Evolutionary conservation across 176 grass and related monocot species (phyloP), one percentile per base, ranked within the genome.

Genomic region (Musa beccarii): DNA sequence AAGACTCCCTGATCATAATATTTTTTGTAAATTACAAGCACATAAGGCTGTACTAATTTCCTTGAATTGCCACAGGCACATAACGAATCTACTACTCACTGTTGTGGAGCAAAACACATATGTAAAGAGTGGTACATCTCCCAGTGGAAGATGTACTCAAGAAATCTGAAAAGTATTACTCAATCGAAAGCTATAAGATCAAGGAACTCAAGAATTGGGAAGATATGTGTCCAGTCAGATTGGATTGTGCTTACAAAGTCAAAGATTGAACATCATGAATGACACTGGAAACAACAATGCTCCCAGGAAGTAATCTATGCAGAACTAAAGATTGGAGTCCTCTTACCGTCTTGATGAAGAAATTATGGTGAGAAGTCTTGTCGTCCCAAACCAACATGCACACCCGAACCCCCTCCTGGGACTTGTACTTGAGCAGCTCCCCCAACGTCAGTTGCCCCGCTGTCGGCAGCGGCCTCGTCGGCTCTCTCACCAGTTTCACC

Each of bases 331-430:
- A 13, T 67, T 67, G 51, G 69, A 82, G 25, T 71, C 22, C 10
- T 3, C 86, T 84, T 74, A 99, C 95, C 78, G 81, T 94, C 72
- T 89, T 94, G 83, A 99, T 84, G 75, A 87, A 92, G 0, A 91
- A 79, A 49, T 94, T 99, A 82, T 89, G 84, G 53, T 94, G 95
- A 9, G 88, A 99, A 52, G 95, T 99, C 74, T 92, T 99, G 66
- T 99, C 95, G 72, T 99, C 95, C 95, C 95, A 99, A 52, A 99
- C 95, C 19, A 99, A 86, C 78, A 99, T 80, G 78, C 95, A 99
- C 20, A 99, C 95, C 28, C 95, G 84, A 12, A 94, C 90, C 4
- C 95, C 95, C 76, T 99, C 95, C 78, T 99, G 86, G 15, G 95
- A 99, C 83, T 99, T 99, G 91, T 86, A 99, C 84, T 89, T 99